phyloP scores from a whole-genome alignment of 768 basidiomycete genomes.

The Tylopilus cervinicoccineus region DNA sequence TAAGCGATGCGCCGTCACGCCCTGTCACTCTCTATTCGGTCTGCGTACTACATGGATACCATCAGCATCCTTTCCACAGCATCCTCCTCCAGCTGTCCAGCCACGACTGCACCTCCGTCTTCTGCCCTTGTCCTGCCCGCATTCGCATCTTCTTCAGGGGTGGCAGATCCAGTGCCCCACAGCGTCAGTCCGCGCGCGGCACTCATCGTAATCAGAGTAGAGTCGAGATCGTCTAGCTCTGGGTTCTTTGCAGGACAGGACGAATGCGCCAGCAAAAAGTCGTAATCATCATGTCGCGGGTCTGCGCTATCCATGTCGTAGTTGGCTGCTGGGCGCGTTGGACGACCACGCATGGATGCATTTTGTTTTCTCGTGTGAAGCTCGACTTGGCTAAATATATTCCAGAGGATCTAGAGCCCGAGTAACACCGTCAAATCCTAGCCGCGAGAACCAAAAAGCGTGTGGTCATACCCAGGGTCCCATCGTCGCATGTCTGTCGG shows the following conservation, averaged over 20 bases:
- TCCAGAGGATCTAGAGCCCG: constrained; percentile 41
- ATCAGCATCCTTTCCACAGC: constrained; percentile 20
- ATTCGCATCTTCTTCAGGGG: neutral
- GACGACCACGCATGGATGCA: constrained; percentile 36
- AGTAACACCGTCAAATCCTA: constrained; percentile 4
- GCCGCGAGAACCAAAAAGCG: neutral
- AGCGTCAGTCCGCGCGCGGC: constrained; percentile 48
- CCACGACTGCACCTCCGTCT: neutral
- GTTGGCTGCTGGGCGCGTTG: constrained; percentile 12
- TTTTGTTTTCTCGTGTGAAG: constrained; percentile 39
- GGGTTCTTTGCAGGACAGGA: constrained; percentile 38
- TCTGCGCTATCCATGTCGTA: constrained; percentile 12
- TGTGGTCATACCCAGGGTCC: constrained; percentile 49
- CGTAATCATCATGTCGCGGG: constrained; percentile 43
- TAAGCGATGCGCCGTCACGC: constrained; percentile 19
- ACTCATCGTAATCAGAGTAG: constrained; percentile 44
- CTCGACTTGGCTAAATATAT: constrained; percentile 37
- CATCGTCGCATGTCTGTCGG: constrained; percentile 47
- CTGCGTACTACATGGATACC: too few relatives aligned
- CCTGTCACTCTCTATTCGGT: constrained; percentile 4
- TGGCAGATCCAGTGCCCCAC: constrained; percentile 31
- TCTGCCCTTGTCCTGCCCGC: neutral
- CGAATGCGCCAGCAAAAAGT: constrained; percentile 44
- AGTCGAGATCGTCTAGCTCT: constrained; percentile 45
- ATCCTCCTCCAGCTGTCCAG: constrained; percentile 17